Evolutionary conservation across 371 early-diverging fungal genomes (phyloP).

Genomic region (Phascolomyces articulosus): DNA sequence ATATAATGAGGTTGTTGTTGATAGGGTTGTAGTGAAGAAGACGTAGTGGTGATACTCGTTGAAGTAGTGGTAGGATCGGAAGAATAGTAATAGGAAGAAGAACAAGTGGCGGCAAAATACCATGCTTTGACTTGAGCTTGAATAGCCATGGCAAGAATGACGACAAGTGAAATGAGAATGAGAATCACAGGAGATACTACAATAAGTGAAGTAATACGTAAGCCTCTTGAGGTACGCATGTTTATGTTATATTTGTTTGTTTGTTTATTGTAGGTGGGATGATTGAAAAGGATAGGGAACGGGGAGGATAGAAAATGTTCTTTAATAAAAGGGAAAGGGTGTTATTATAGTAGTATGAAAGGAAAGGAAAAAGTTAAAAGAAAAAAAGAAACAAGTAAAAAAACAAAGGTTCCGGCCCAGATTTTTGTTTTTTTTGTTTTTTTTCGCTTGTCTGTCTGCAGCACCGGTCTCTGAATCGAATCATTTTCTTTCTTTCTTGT

Average conservation of each 20-base stretch:
- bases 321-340: neutral
- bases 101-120: neutral
- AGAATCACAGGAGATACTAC: constrained; percentile 22
- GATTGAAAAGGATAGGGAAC: neutral
- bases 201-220: constrained; percentile 22
- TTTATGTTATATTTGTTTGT: neutral
- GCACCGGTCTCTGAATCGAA: neutral
- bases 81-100: too few species aligned
- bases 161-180: constrained; percentile 22
- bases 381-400: neutral
- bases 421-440: neutral
- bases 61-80: neutral
- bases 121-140: constrained; percentile 18
- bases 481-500: neutral
- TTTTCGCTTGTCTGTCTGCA: neutral
- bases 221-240: constrained; percentile 22
- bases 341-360: neutral
- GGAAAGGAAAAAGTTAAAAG: neutral
- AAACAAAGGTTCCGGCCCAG: neutral
- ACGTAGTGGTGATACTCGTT: too few species aligned
- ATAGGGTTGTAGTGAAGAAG: neutral
- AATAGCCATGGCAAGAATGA: constrained; percentile 18
- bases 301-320: too few species aligned
- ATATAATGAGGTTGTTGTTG: constrained; percentile 3
- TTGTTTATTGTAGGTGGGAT: too few species aligned